A percentile compares a stretch with the other conserved stretches of the same genome.
Conservation (phyloP, 352 stramenopile genomes). For the Globisporangium orthogonon region DNA sequence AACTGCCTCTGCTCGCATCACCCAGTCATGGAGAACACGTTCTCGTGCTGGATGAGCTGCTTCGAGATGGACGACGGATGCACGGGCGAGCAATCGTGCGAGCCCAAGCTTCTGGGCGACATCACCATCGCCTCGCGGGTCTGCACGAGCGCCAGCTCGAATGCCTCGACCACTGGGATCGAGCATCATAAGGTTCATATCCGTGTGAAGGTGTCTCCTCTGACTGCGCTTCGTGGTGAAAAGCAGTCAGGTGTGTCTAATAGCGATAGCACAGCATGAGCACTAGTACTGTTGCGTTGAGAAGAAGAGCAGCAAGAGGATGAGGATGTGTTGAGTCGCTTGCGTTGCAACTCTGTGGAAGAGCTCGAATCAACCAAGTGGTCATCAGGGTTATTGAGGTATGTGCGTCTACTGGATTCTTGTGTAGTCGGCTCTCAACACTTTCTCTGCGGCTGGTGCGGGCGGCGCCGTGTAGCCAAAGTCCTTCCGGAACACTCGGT, state of each 20-base stretch:
- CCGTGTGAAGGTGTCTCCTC: background rate
- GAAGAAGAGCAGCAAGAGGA: too few relatives aligned
- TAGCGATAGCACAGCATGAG: background rate
- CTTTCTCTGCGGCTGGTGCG: background rate
- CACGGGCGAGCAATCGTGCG: constrained; percentile 4
- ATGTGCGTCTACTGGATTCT: background rate
- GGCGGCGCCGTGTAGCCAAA: constrained; percentile 6
- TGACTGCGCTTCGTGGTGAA: background rate
- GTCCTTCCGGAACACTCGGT: constrained; percentile 51
- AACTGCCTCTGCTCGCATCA: constrained; percentile 25
- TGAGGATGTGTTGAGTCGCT: too few relatives aligned
- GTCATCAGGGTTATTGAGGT: too few relatives aligned
- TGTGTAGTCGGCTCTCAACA: background rate
- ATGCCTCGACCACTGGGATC: background rate
- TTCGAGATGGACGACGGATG: constrained; percentile 16
- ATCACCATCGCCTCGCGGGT: constrained; percentile 1
- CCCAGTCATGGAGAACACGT: constrained; percentile 17
- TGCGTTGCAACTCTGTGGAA: too few relatives aligned
- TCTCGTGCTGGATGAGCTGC: constrained; percentile 36
- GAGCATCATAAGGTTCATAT: background rate
- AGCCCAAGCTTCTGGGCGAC: background rate
- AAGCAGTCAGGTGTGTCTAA: background rate
- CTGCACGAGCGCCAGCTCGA: background rate
- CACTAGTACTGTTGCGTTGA: too few relatives aligned
- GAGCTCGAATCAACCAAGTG: too few relatives aligned